Base-by-base conservation (phyloP, 2,329 filamentous ascomycete genomes). In the Epicoccum sorghinum region DNA sequence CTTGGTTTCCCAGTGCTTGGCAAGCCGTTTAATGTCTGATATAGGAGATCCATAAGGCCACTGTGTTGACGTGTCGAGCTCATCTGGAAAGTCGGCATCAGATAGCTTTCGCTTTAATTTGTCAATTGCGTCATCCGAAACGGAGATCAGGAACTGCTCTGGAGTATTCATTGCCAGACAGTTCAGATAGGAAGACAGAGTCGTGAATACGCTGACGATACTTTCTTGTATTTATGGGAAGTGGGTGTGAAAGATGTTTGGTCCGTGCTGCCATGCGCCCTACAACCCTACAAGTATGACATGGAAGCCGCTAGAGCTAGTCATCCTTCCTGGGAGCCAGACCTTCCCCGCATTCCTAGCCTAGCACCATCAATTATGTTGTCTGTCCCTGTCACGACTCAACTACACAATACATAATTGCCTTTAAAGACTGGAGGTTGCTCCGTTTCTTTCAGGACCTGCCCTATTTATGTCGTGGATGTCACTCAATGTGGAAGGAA, bases 1-100 rank as follows among this genome's bases (percentile, higher is more conserved):
- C 0, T 66, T 66, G 4, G 81, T 74, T 33, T 79, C 75, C 87
- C 86, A 90, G 60, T 83, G 77, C 4, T 77, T 71, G 1, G 80
- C 76, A 22, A 90, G 77, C 8, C 85, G 79, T 64, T 85, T 84
- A 53, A 89, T 72, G 50, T 88, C 85, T 1, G 75, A 71, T 0
- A 88, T 70, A 0, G 86, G 86, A 9, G 82, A 78, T 13, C 87
- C 87, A 61, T 86, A 82, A 13, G 82, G 77, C 84, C 84, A 85
- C 38, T 83, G 68, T 10, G 71, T 62, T 12, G 53, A 41, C 13
- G 65, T 61, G n/a, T 72, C 69, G 3, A 78, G 75, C 66, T 87
- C 85, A 62, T 85, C 80, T 0, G 85, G 85, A 43, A 85, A 85
- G 7, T 78, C 77, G 4, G 83, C 72, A 1, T 79, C 72, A 0